Evolutionary conservation across 371 early-diverging fungal species (phyloP).

Genomic region (Haplosporangium sp.): DNA sequence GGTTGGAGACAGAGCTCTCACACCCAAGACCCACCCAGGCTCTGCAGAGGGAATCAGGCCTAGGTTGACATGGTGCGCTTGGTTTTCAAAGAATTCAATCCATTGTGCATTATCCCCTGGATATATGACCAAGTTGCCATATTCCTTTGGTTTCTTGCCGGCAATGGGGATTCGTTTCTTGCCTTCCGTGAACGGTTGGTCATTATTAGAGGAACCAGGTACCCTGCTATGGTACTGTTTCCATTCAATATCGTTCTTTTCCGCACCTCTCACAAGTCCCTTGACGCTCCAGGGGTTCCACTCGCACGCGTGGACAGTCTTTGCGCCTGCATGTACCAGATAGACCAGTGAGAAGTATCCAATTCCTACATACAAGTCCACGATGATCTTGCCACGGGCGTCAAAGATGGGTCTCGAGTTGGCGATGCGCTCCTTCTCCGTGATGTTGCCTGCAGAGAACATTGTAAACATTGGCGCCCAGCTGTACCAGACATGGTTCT

Average conservation of each 20-base stretch:
- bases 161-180: not conserved
- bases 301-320: constrained; percentile 58
- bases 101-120: constrained; percentile 55
- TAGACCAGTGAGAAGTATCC: constrained; percentile 60
- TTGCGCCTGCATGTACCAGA: constrained; percentile 54
- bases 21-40: constrained; percentile 56
- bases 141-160: constrained; percentile 15
- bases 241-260: constrained; percentile 36
- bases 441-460: constrained; percentile 60
- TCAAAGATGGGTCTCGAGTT: constrained; percentile 47
- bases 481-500: constrained; percentile 55
- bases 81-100: constrained; percentile 46
- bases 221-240: constrained; percentile 6
- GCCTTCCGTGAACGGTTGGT: not conserved
- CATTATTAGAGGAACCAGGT: too few species aligned
- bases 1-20: constrained; percentile 49
- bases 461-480: constrained; percentile 61
- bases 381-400: constrained; percentile 37
- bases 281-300: constrained; percentile 60
- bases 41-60: constrained; percentile 58
- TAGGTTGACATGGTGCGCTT: constrained; percentile 59
- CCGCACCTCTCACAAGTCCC: constrained; percentile 52
- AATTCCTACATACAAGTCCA: constrained; percentile 60
- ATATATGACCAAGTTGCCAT: constrained; percentile 45
- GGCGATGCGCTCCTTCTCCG: constrained; percentile 57